Evolutionary conservation across 805 yeast species (phyloP), one percentile per base, ranked within the genome.

Genomic region (Wickerhamiella sorbophila): DNA sequence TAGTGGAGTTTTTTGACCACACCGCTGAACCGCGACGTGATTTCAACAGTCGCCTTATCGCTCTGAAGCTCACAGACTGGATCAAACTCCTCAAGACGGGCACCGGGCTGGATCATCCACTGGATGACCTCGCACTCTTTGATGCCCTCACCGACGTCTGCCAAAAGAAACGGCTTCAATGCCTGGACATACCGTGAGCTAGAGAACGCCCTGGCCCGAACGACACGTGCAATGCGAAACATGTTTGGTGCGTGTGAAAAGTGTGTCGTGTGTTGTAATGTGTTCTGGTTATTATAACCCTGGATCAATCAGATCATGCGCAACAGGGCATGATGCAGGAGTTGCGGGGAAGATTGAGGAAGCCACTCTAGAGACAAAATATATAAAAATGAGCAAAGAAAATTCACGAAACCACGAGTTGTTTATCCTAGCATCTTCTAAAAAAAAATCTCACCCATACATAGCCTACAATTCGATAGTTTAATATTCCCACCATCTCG

Each of bases 51-150:
- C 31, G 63, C 63, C 45, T 58, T 58, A 42, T 58, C 63, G 33
- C 56, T 49, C 47, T 58, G 63, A 27, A 58, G 60, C 44, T 58
- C 63, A 40, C 62, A 58, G 18, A 58, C 52, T 14, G 54, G 57
- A 40, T 58, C 63, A 39, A 58, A 58, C 47, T 58, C 61, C 36
- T 56, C 60, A 29, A 58, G 51, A 15, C 52, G 46, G 12, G 60
- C 59, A 2, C 60, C 59, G 14, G 63, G 62, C 44, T 57, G 57
- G 6, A 58, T 60, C 44, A 58, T 55, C 63, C 63, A 58, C 44
- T 58, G 63, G 33, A 58, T 58, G 19, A 58, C 59, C 44, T 58
- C 63, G 41, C 63, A 58, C 39, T 58, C 63, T 39, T 55, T 57
- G 46, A 58, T 58, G 4, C 61, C 62, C 36, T 58, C 63, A 3